Evolutionary conservation across 768 basidiomycete genomes (phyloP), one percentile per base, ranked within the genome.

Genomic region (Mycena epipterygia): DNA sequence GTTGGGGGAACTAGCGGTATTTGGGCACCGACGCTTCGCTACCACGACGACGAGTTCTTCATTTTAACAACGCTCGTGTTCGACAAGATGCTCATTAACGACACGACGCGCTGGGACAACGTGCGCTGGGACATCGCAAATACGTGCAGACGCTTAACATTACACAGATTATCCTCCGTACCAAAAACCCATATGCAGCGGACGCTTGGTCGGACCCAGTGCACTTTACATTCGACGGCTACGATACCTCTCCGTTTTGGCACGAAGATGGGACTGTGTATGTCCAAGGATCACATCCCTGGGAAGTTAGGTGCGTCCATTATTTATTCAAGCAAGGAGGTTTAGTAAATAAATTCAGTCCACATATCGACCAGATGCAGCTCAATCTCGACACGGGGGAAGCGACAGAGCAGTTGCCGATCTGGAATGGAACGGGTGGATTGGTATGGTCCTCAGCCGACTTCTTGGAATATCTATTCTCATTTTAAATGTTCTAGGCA

Each of bases 161-260:
- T 52, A 6, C n/a, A 13, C 56, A 72, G 70, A 67, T 78, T 35
- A 75, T 78, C 5, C 72, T 78, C 72, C 72, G 73, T 52, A 70
- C 67, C 23, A 66, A 62, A 46, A 71, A 78, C 48, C 76, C 75
- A 7, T 78, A 76, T 44, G 58, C 67, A 16, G 25, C 53, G 2
- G 44, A 75, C 46, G 71, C 76, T 23, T 82, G 81, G 81, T 79
- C 78, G 11, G 76, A 80, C 57, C 76, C 81, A 4, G 72, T 76
- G 30, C 80, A 80, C 59, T 81, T 82, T 63, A 21, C 64, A n/a
- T 81, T 81, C 58, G 73, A 73, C 56, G 81, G 81, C 0, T 82
- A 81, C 66, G 81, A 82, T 58, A 75, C 78, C 2, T 80, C 80
- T 3, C 76, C 75, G 23, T 82, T 80, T 70, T 82, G 80, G 79